Evolutionary conservation across 139 green algal species (phyloP), one percentile per base, ranked within the genome.

Genomic region (Micractinium conductrix): DNA sequence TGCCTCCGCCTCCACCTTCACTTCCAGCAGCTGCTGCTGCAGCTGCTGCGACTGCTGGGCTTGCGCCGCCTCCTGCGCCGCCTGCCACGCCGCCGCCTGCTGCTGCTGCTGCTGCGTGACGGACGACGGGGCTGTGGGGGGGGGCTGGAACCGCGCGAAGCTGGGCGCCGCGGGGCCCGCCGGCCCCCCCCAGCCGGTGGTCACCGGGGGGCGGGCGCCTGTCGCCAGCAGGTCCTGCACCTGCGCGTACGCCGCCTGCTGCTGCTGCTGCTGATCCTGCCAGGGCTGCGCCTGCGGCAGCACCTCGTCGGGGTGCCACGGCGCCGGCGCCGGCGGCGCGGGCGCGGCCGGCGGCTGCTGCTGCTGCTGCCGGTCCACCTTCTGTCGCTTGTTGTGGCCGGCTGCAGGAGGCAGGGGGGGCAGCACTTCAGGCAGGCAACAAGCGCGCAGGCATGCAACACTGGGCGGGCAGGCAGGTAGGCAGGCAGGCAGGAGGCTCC

Each of bases 331-430:
- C 50, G 74, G 17, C 30, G n/a, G 38, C 17, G 70, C 28, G 42
- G 24, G 17, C 24, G 37, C 67, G 40, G n/a, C n/a, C 70, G 10
- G 42, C 42, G 30, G 70, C 38, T 33, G 68, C 68, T 74, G 68
- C 38, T 44, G 38, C 40, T 48, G 19, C 19, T 60, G 24, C 45
- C 37, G 19, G 10, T 68, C 74, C 50, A 37, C 24, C 37, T 68
- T 65, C 74, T 80, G 74, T 3, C 74, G 74, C 74, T 80, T 80
- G 45, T 21, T n/a, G 44, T 40, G 72, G 72, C 43, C 30, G 44
- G 8, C 43, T 63, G 72, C 28, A 28, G 21, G 68, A 30, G 35
- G 70, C 42, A 37, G 62, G 24, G 4, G 12, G 30, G n/a, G 35
- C 16, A 38, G 19, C 58, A 67, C 16, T 5, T 33, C 16, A 19